Evolutionary conservation across 2,329 filamentous ascomycete species (phyloP).

Genomic region (Trichoderma guizhouense): DNA sequence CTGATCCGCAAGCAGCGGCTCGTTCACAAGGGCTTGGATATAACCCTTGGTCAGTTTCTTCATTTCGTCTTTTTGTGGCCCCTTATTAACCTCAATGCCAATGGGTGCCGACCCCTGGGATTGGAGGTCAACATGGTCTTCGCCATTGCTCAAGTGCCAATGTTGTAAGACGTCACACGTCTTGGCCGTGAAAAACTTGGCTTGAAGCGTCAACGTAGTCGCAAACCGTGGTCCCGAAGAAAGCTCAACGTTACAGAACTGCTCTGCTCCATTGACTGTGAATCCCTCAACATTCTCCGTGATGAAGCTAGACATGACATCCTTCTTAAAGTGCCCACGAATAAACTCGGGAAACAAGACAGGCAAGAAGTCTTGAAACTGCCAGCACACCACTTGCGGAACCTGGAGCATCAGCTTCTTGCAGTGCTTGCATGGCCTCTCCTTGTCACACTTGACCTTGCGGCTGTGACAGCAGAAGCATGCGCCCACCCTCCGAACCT

Average conservation of each 20-base stretch:
- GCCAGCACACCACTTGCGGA: conserved; percentile 57
- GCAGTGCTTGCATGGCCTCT: conserved; percentile 56
- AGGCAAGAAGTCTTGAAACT: conserved; percentile 53
- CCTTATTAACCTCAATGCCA: conserved; percentile 45
- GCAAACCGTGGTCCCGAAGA: conserved; percentile 46
- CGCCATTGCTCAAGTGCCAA: conserved; percentile 44
- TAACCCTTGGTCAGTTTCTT: conserved; percentile 48
- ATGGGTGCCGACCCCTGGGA: conserved; percentile 46
- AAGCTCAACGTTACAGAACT: conserved; percentile 45
- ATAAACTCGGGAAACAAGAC: conserved; percentile 53
- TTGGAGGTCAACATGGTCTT: conserved; percentile 40
- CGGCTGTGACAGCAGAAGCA: conserved; percentile 59
- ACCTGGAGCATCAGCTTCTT: conserved; percentile 48
- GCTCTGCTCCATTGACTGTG: conserved; percentile 38
- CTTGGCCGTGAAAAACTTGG: conserved; percentile 51
- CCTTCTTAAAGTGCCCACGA: conserved; percentile 48
- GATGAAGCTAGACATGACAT: conserved; percentile 48
- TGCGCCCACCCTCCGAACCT: conserved; percentile 52
- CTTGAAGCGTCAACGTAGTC: conserved; percentile 45
- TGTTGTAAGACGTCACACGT: conserved; percentile 48
- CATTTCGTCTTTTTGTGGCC: conserved; percentile 43
- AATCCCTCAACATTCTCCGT: conserved; percentile 48
- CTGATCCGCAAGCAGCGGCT: conserved; percentile 48
- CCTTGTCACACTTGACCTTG: conserved; percentile 56
- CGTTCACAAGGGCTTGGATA: conserved; percentile 45